Conservation (phyloP, 148 eudicot species). For the Rhododendron kiyosumense region DNA sequence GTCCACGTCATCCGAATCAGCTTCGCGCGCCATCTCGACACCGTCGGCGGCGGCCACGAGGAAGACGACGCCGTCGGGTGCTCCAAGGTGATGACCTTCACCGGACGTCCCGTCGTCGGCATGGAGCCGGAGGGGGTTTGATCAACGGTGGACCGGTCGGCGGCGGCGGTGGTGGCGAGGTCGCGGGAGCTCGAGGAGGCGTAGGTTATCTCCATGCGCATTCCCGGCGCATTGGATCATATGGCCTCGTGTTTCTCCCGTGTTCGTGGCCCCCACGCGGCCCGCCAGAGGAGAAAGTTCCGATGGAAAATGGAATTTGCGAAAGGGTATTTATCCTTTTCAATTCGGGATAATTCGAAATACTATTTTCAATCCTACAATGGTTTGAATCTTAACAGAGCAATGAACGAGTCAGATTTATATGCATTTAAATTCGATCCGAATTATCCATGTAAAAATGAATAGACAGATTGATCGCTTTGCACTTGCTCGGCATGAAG, state of each 20-base stretch:
- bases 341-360: no score
- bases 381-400: no score
- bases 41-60: slow-evolving; percentile 20
- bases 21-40: slow-evolving; percentile 46
- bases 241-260: neutral
- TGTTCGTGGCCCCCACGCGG: neutral
- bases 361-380: no score
- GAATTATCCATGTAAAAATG: no score
- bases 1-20: slow-evolving; percentile 50
- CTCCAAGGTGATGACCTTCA: slow-evolving; percentile 57
- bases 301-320: no score
- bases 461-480: fast-evolving
- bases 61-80: slow-evolving; percentile 42
- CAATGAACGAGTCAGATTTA: no score
- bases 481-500: no score
- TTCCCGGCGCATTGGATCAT: slow-evolving; percentile 11
- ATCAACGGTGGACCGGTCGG: slow-evolving; percentile 3
- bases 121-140: slow-evolving; percentile 13
- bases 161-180: slow-evolving; percentile 11
- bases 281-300: neutral
- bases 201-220: slow-evolving; percentile 42
- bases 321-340: no score
- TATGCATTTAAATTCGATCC: no score
- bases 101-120: slow-evolving; percentile 34
- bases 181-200: slow-evolving; percentile 61